Base-by-base conservation (phyloP, 1,139 yeast species). In the Yamadazyma sp. region DNA sequence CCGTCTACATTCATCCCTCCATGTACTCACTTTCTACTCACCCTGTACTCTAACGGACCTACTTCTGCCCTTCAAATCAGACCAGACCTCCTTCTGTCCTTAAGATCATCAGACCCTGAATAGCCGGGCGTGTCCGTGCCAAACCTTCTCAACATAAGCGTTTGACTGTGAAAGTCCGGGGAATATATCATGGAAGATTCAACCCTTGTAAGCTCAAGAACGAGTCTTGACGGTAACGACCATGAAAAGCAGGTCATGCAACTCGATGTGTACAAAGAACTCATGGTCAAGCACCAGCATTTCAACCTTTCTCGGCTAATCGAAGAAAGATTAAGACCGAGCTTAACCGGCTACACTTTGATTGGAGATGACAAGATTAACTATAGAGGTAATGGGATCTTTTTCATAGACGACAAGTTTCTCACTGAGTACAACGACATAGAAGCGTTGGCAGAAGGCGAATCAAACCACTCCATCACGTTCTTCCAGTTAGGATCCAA, bases 401-500 rank as follows among this genome's bases (percentile, higher is more conserved):
- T 62, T 42, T 57, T 67, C 31, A 54, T 69, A 9, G 65, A 67
- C 34, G 64, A 62, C 35, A 47, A 52, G 40, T 65, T 57, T 45
- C 52, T 62, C 27, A 34, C 37, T 8, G 46, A 47, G 6, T 50
- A 50, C 35, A 40, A 42, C 3, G 55, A 47, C 28, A 48, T 51
- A n/a, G 53, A 47, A 14, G 38, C 16, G 4, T 26, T 47, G n/a
- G 28, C 32, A n/a, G 48, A 40, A 2, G 46, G 36, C 11, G 48
- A 50, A 18, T 42, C 45, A 12, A 59, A 60, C 37, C 53, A 41
- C 38, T 53, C 61, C 2, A 35, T 58, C 14, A 73, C 78, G 0
- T 67, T 75, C 35, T 67, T 73, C 51, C 70, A 65, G 36, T 53
- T 77, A 28, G 82, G 81, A 1, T 52, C 62, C 8, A 56, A 59